Evolutionary conservation across 768 basidiomycete species (phyloP), one percentile per base, ranked within the genome.

Genomic region (Termitomyces sp.): DNA sequence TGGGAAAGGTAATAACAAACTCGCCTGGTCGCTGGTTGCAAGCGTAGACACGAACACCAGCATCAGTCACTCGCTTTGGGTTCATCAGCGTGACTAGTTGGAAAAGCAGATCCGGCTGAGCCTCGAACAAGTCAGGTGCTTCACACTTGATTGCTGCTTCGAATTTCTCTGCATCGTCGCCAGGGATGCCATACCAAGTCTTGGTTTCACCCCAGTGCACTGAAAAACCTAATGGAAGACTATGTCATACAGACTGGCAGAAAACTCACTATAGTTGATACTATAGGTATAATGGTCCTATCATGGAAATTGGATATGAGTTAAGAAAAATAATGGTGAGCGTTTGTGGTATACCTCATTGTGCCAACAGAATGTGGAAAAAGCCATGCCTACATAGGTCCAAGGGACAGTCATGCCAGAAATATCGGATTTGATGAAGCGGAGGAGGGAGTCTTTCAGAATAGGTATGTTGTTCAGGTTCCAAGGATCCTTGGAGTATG

Each of bases 171-270:
- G 95, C 95, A 65, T 97, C 92, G 49, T 85, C 84, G n/a, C 91
- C 96, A 7, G 97, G 96, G 42, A 98, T 90, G 49, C 95, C 95
- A 72, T 99, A 99, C 97, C 97, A 99, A 0, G 96, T 99, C 78
- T 99, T 99, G 34, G 96, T 96, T 69, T 97, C 96, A 29, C 97
- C 97, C 92, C 94, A 98, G 69, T 98, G 95, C 90, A 96, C 94
- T 95, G 62, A 7, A 19, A 44, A 29, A 9, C n/a, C 1, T n/a
- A 35, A n/a, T 31, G 46, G 53, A 53, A 58, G 62, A 60, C 66
- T 60, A 17, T 58, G 60, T 47, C 38, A 34, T 38, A 7, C 2
- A 50, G 44, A 32, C 54, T 51, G 58, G 62, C 35, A 42, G 49
- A 57, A 54, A n/a, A 67, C 92, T 68, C 72, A 94, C 92, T 92